A percentile compares a stretch with the other conserved stretches of the same genome.
Evolutionary conservation across 208 protist species (phyloP).

Genomic region (Wallacemonas collosoma): DNA sequence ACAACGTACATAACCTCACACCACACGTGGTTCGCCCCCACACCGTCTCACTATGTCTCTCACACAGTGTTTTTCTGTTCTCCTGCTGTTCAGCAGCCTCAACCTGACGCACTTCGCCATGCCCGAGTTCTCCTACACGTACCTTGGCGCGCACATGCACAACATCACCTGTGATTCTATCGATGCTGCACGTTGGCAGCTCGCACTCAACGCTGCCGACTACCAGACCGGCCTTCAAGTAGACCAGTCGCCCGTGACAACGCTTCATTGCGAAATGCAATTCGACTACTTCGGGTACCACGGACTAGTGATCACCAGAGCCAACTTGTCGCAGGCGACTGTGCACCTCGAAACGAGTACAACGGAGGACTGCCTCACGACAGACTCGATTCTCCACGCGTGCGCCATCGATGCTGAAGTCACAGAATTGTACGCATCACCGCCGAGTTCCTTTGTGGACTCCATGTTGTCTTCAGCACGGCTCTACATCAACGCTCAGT

Average conservation of each 20-base stretch:
- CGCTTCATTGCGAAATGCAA: neutral
- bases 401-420: conserved; percentile 29
- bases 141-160: conserved; percentile 26
- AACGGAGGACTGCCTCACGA: conserved; percentile 14
- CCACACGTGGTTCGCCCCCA: too few species aligned
- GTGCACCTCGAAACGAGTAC: conserved; percentile 2
- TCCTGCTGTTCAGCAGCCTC: conserved; percentile 29
- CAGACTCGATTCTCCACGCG: neutral
- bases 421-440: conserved; percentile 15
- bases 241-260: neutral
- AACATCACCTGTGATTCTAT: conserved; percentile 45
- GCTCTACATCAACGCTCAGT: conserved; percentile 17
- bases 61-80: conserved; percentile 19
- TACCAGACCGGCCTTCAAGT: conserved; percentile 1
- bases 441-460: conserved; percentile 30
- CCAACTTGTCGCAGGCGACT: neutral
- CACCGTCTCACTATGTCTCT: neutral
- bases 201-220: conserved; percentile 2
- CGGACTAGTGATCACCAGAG: neutral
- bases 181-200: neutral
- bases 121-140: conserved; percentile 28
- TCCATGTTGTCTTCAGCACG: conserved; percentile 5
- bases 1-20: too few species aligned
- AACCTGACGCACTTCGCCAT: conserved; percentile 27
- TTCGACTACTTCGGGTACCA: conserved; percentile 18